A percentile compares a stretch with the other conserved stretches of the same genome.
Conservation (phyloP, 768 basidiomycete species). For the Suillus subaureus region DNA sequence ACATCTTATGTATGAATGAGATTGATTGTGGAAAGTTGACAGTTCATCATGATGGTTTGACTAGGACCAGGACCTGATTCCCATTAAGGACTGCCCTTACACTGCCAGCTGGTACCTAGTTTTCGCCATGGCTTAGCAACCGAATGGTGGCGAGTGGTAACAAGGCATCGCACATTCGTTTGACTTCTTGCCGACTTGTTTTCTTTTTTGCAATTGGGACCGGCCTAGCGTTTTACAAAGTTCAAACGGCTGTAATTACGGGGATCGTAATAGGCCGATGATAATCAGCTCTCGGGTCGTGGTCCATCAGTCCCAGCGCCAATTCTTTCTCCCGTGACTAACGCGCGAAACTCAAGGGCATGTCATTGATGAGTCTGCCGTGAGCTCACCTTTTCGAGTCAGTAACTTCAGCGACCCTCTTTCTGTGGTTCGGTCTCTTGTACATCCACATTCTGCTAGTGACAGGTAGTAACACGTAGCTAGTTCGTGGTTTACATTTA, state of each 20-base stretch:
- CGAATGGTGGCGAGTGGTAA: no score
- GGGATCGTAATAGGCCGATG: not conserved
- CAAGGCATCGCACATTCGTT: no score
- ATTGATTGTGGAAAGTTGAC: not conserved
- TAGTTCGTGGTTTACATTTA: not conserved
- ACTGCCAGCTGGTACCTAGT: no score
- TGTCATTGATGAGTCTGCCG: not conserved
- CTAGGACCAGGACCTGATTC: no score
- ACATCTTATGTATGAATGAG: no score
- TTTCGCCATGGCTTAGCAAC: no score
- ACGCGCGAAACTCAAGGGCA: not conserved
- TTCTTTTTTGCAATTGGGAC: not conserved
- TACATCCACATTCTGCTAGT: not conserved
- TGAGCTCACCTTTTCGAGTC: not conserved
- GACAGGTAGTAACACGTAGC: not conserved
- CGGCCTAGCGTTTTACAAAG: not conserved
- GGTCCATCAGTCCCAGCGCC: not conserved
- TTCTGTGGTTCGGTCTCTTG: no score
- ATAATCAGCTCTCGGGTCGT: not conserved
- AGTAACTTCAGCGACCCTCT: not conserved
- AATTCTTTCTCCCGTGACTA: not conserved
- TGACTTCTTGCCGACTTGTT: no score
- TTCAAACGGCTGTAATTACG: not conserved
- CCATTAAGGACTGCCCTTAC: no score
- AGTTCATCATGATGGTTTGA: not conserved